Evolutionary conservation across 768 basidiomycete genomes (phyloP).

Genomic region (Leccinum barrowsii): DNA sequence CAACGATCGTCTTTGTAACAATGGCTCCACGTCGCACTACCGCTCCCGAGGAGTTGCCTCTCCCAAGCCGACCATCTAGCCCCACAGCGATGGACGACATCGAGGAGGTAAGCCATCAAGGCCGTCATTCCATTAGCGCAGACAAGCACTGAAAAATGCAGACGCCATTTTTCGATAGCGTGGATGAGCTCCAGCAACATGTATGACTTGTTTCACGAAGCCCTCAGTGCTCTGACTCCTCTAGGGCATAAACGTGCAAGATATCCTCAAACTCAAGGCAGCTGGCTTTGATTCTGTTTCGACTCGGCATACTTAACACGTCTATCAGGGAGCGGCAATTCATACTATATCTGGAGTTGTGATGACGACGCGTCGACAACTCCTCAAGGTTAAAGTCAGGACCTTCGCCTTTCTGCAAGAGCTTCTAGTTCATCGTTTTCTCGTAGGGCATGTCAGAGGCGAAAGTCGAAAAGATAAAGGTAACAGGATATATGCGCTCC

Average conservation of each 20-base stretch:
- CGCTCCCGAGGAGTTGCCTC: no score
- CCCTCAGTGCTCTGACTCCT: not conserved
- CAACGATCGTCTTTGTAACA: no score
- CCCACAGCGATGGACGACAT: conserved; percentile 30
- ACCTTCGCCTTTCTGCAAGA: not conserved
- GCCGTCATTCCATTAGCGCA: not conserved
- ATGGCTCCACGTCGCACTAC: no score
- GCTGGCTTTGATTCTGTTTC: conserved; percentile 6
- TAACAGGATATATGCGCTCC: conserved; percentile 25
- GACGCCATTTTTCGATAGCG: conserved; percentile 66
- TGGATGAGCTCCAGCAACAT: conserved; percentile 85
- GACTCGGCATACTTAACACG: not conserved
- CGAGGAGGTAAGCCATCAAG: conserved; percentile 36
- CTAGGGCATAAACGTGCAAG: conserved; percentile 93
- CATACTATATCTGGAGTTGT: conserved; percentile 84
- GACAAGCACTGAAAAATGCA: conserved; percentile 19
- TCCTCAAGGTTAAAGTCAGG: conserved; percentile 88
- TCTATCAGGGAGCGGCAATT: conserved; percentile 64
- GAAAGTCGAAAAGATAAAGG: conserved; percentile 97
- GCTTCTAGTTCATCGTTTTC: not conserved
- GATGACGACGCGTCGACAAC: conserved; percentile 86
- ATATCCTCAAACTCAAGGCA: conserved; percentile 91
- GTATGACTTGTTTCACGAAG: conserved; percentile 35
- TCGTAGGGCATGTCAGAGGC: conserved; percentile 90
- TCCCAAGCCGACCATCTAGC: no score